Evolutionary conservation across 2,329 filamentous ascomycete genomes (phyloP), one percentile per base, ranked within the genome.

Genomic region (Fusarium mangiferae): DNA sequence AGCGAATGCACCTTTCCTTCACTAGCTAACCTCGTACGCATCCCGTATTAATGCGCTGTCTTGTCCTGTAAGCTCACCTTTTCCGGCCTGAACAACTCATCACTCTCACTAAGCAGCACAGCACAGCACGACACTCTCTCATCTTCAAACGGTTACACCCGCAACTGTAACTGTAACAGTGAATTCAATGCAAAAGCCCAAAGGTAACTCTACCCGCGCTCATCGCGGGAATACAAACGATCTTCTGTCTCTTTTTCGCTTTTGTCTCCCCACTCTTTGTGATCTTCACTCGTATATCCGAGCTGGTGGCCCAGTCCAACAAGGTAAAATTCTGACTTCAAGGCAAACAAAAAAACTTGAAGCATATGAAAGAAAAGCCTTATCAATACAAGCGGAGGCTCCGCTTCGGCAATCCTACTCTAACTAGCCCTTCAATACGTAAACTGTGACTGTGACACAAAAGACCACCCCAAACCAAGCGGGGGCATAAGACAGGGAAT

Each of bases 371-470:
- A 33, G 22, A 58, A 70, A 66, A 70, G 33, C 51, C 33, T 54
- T 48, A 49, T 68, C 54, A 72, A 66, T n/a, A 55, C 55, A 46
- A 28, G 60, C 39, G 66, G 56, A 63, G 63, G 66, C 64, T 69
- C 62, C 64, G 64, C 71, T 70, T 67, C 55, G 68, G 66, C 59
- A 77, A 69, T 76, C 75, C 75, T 75, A 70, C 68, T 64, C 62
- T 56, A 33, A 33, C 33, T 33, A 57, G 60, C 24, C 38, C 54
- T n/a, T 59, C 41, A 24, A 33, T 38, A 51, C 41, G 42, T 51
- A 59, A 59, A 59, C 11, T 38, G 56, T 51, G 56, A 62, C 60
- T 66, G 68, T 72, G 68, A 70, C 67, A 70, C 46, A 52, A 52
- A 65, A 54, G 44, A 39, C 11, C 42, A 38, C 33, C 36, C 51